Evolutionary conservation across 2,329 filamentous ascomycete species (phyloP).

Genomic region (Chalaropsis thielavioides): DNA sequence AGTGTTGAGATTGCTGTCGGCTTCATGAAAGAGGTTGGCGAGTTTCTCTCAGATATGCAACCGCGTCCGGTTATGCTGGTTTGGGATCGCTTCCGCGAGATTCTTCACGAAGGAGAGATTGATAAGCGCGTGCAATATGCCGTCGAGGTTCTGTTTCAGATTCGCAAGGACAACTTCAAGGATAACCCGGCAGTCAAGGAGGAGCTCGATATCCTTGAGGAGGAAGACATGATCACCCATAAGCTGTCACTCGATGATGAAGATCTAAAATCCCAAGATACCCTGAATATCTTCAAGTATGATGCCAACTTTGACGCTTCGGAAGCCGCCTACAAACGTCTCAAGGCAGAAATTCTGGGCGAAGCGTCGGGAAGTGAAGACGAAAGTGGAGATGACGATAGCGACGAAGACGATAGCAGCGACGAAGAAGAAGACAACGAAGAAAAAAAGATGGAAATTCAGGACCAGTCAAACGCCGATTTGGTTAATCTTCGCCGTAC

Average conservation of each 20-base stretch:
- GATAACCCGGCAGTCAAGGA: slow-evolving; percentile 83
- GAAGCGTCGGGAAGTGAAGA: slow-evolving; percentile 79
- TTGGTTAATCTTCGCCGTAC: slow-evolving; percentile 83
- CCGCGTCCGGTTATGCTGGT: slow-evolving; percentile 73
- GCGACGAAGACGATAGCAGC: slow-evolving; percentile 52
- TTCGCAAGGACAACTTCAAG: slow-evolving; percentile 92
- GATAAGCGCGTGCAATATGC: slow-evolving; percentile 98
- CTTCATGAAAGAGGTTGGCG: slow-evolving; percentile 80
- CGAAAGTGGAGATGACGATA: slow-evolving; percentile 43
- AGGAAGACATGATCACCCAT: slow-evolving; percentile 97
- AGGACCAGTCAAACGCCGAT: slow-evolving; percentile 93
- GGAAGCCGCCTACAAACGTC: slow-evolving; percentile 74
- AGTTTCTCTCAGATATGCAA: slow-evolving; percentile 93
- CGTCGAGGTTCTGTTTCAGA: slow-evolving; percentile 95
- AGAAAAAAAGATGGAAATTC: slow-evolving; percentile 80
- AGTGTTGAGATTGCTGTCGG: slow-evolving; percentile 95
- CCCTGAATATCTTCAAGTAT: slow-evolving; percentile 89
- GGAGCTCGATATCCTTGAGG: slow-evolving; percentile 87
- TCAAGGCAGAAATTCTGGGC: slow-evolving; percentile 87
- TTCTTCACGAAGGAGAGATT: slow-evolving; percentile 91
- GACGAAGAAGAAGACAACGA: slow-evolving; percentile 62
- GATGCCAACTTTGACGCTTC: slow-evolving; percentile 82
- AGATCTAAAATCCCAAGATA: slow-evolving; percentile 70
- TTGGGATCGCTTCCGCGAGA: slow-evolving; percentile 90
- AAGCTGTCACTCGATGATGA: slow-evolving; percentile 60